Evolutionary conservation across 140 eudicot species (phyloP).

Genomic region (Stevia rebaudiana): DNA sequence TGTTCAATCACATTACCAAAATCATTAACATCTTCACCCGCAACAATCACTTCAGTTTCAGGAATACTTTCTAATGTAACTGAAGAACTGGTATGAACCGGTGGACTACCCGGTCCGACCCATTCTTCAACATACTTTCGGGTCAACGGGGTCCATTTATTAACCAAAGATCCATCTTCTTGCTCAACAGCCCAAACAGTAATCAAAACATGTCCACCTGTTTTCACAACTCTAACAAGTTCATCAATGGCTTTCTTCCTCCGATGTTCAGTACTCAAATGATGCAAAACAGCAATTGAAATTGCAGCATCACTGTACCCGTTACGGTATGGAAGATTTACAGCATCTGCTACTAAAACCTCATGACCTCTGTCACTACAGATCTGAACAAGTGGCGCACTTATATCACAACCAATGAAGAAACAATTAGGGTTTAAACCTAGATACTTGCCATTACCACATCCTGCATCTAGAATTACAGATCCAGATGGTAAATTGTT

Average conservation of each 20-base stretch:
- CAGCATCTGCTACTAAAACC: conserved; percentile 89
- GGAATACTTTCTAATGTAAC: conserved; percentile 66
- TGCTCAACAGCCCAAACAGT: conserved; percentile 99
- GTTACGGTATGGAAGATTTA: conserved; percentile 70
- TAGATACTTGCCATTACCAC: conserved; percentile 93
- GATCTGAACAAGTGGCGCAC: conserved; percentile 68
- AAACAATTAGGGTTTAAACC: conserved; percentile 62
- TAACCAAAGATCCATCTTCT: conserved; percentile 61
- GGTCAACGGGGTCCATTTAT: conserved; percentile 87
- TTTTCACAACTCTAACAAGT: conserved; percentile 63
- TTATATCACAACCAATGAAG: conserved; percentile 89
- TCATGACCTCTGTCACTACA: conserved; percentile 76
- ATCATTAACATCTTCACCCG: conserved; percentile 25
- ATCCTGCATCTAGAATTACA: conserved; percentile 82
- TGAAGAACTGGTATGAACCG: conserved; percentile 40
- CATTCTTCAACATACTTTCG: conserved; percentile 79
- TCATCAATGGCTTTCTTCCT: conserved; percentile 86
- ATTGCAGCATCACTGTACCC: conserved; percentile 90
- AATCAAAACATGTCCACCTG: conserved; percentile 73
- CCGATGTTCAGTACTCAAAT: conserved; percentile 73
- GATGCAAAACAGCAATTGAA: conserved; percentile 96
- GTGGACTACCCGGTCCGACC: conserved; percentile 89
- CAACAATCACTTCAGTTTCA: conserved; percentile 48
- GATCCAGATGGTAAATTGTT: conserved; percentile 58
- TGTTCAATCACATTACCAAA: conserved; percentile 2